Evolutionary conservation across 345 rosid species (phyloP), one percentile per base, ranked within the genome.

Genomic region (Pelargonium nanum): DNA sequence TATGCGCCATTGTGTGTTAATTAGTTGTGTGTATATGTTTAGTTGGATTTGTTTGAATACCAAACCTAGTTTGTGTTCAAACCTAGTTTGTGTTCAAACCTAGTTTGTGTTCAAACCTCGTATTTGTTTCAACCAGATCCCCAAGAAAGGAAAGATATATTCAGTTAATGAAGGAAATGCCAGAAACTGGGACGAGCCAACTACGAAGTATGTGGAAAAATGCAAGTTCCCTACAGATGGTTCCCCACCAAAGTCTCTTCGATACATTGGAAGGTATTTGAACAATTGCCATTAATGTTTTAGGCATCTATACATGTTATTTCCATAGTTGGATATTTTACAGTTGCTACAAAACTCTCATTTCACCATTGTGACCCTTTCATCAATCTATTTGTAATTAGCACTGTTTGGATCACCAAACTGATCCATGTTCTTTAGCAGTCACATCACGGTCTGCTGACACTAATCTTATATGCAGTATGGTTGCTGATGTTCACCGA

Each of bases 131-230:
- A 40, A 40, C 13, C 63, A 93, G 97, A 93, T 93, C 77, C 99
- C 99, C 12, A 81, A 74, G 73, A 86, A 83, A 74, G 97, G 99
- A 53, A 87, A 81, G 79, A 93, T 93, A 58, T 93, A 93, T 74
- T 93, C 99, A 2, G 92, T 90, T 25, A 93, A 93, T 68, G 99
- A 93, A 85, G 97, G 99, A 68, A 89, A 93, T 87, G 92, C 97
- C 1, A 87, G 70, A 79, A 81, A 87, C 75, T 89, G 99, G 99
- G 97, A 93, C 77, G 82, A 76, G 74, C 96, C 96, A 65, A 93
- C 97, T 17, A 72, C 97, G 53, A 83, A 84, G 96, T 86, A 80
- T 69, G 99, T 89, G 72, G 94, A 93, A 57, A 89, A 73, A 30
- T 89, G 97, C 92, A 93, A 93, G 85, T 93, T 77, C 69, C 96